phyloP scores from a whole-genome alignment of 169 alveolate genomes.

The Eimeria sp. region DNA sequence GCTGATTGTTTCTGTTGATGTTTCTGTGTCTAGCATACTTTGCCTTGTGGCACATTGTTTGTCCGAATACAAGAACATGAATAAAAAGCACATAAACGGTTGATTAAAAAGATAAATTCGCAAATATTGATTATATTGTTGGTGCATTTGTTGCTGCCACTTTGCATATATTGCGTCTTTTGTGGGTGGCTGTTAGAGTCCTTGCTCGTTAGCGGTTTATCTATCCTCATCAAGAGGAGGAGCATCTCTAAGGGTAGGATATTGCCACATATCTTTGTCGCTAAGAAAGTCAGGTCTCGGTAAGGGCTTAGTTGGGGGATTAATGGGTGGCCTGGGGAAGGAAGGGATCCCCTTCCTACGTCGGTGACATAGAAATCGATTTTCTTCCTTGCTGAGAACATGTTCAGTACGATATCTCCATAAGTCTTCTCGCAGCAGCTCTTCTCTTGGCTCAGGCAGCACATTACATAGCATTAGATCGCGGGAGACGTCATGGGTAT shows the following conservation, averaged over 20 bases:
- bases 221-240: constrained; percentile 64
- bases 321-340: constrained; percentile 78
- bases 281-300: constrained; percentile 89
- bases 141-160: too few relatives aligned
- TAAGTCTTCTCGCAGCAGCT: constrained; percentile 90
- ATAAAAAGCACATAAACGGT: too few relatives aligned
- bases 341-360: constrained; percentile 87
- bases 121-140: too few relatives aligned
- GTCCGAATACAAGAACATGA: neutral
- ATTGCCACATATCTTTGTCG: constrained; percentile 89
- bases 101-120: too few relatives aligned
- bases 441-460: constrained; percentile 92
- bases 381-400: constrained; percentile 92
- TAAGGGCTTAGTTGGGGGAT: constrained; percentile 91
- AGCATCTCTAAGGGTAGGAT: constrained; percentile 89
- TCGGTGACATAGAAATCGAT: constrained; percentile 87
- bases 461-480: constrained; percentile 89
- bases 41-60: too few relatives aligned
- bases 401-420: constrained; percentile 95
- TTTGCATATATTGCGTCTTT: too few relatives aligned
- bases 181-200: too few relatives aligned
- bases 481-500: constrained; percentile 87
- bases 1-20: too few relatives aligned
- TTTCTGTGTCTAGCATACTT: too few relatives aligned
- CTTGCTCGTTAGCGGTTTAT: neutral